These are phyloP conservation scores for Phlyctochytrium arcticum DNA, from an alignment of 192 early-diverging fungal genomes.

Conservation along the genomic window DNA sequence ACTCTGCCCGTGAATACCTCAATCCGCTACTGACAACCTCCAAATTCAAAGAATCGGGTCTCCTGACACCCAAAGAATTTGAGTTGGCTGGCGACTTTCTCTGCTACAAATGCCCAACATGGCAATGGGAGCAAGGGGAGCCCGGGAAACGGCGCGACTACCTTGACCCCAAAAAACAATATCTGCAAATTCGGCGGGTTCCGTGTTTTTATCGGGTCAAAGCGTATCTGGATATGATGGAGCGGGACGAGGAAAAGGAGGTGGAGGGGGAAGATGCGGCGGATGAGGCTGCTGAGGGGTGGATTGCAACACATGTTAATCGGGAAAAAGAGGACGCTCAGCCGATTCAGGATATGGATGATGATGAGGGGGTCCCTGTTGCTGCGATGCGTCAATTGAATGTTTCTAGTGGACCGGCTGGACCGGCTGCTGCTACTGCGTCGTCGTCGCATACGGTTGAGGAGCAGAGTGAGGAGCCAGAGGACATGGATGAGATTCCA, in stretches of 20 bases:
- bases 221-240: conserved; percentile 51
- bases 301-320: conserved; percentile 80
- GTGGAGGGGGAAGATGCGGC: conserved; percentile 50
- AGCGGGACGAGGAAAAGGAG: conserved; percentile 20
- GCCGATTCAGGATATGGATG: conserved; percentile 64
- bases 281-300: conserved; percentile 69
- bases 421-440: conserved; percentile 6
- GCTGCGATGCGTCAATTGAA: background rate
- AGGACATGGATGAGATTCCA: conserved; percentile 79
- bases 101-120: conserved; percentile 98
- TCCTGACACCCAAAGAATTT: conserved; percentile 96
- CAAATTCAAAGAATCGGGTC: conserved; percentile 93
- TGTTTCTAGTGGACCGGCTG: background rate
- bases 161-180: conserved; percentile 78
- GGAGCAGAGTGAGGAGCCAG: conserved; percentile 66
- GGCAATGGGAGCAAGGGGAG: conserved; percentile 77
- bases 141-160: conserved; percentile 65
- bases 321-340: conserved; percentile 1
- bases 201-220: conserved; percentile 85
- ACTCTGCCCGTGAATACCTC: conserved; percentile 76
- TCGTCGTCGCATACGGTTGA: conserved; percentile 30
- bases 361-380: conserved; percentile 44
- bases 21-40: conserved; percentile 90
- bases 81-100: conserved; percentile 95
- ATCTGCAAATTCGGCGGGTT: conserved; percentile 91